Evolutionary conservation across 2,329 filamentous ascomycete genomes (phyloP), one percentile per base, ranked within the genome.

Genomic region (Xylaria sp.): DNA sequence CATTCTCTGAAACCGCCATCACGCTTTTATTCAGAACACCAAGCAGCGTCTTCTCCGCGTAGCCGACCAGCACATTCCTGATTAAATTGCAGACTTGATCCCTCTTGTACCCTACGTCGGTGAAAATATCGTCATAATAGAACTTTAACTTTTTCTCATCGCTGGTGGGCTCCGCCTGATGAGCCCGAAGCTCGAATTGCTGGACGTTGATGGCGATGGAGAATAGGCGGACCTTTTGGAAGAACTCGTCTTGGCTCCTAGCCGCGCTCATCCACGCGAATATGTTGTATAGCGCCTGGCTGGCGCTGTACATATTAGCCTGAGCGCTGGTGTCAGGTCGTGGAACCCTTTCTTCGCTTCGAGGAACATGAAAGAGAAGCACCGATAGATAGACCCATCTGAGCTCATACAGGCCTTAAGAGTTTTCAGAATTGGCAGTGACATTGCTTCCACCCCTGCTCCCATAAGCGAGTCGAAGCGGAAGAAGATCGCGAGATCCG

Each of bases 401-500:
- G 50, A 50, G 51, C 17, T 37, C 3, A 60, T 55, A 15, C 43
- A 60, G 14, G 25, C 3, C 15, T 49, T 19, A 25, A 60, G 43
- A 15, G 6, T 2, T 1, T 25, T 14, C 15, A 35, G 50, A 17
- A 60, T 43, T 4, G 54, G 33, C 6, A 3, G 15, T 19, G 51
- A 40, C 33, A 23, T 8, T 2, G 21, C 14, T 35, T 37, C 11
- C 15, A 14, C 15, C 15, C 45, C 2, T 0, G 12, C n/a, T 28
- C 50, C 50, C 37, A 55, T 17, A 6, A 60, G 33, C 19, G 35
- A 33, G 6, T 49, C 12, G 15, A 49, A 50, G 15, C 28, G 37
- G 19, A 60, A 55, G 57, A 55, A 60, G 11, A 60, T 43, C 3
- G 57, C 50, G 14, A 55, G 35, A 60, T 60, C 57, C 28, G 50